These are phyloP conservation scores for Hypomontagnella submonticulosa DNA, from an alignment of 495 filamentous ascomycete genomes.

Conservation along the genomic window DNA sequence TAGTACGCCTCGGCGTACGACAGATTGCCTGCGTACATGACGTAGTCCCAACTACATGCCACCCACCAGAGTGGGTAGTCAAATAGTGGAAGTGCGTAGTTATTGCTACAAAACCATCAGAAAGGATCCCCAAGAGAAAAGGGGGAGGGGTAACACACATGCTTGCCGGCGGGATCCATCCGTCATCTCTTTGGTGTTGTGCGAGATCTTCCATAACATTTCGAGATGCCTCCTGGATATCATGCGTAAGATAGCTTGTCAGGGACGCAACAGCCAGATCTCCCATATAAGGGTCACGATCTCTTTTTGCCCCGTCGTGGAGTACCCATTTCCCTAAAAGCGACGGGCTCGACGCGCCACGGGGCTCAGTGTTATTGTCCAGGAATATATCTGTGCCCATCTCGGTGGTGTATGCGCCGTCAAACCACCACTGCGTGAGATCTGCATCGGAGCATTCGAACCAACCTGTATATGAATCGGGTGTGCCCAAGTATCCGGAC, in stretches of 20 bases:
- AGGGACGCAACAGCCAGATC: slow-evolving; percentile 58
- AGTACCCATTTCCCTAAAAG: slow-evolving; percentile 56
- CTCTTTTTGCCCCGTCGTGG: slow-evolving; percentile 60
- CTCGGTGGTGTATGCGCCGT: slow-evolving; percentile 60
- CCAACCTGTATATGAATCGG: slow-evolving; percentile 58
- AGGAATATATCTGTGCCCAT: slow-evolving; percentile 55
- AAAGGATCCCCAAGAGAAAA: neutral
- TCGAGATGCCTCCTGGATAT: slow-evolving; percentile 48
- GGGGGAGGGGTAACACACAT: slow-evolving; percentile 46
- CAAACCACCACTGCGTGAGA: slow-evolving; percentile 62
- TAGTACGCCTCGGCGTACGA: slow-evolving; percentile 48
- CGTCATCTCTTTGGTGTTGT: slow-evolving; percentile 57
- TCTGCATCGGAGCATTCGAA: slow-evolving; percentile 59
- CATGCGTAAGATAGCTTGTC: slow-evolving; percentile 58
- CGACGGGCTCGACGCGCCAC: slow-evolving; percentile 49
- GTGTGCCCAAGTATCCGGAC: slow-evolving; percentile 55
- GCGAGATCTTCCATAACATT: slow-evolving; percentile 60
- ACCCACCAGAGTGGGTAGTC: slow-evolving; percentile 64
- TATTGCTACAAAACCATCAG: slow-evolving; percentile 45
- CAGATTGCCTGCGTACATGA: slow-evolving; percentile 58
- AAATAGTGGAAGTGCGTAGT: slow-evolving; percentile 57
- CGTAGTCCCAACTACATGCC: slow-evolving; percentile 54
- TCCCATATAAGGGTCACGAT: slow-evolving; percentile 61
- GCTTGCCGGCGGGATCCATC: slow-evolving; percentile 64
- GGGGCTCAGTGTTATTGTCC: slow-evolving; percentile 60